Evolutionary conservation across 148 eudicot genomes (phyloP).

Genomic region (Pouteria glomerata): DNA sequence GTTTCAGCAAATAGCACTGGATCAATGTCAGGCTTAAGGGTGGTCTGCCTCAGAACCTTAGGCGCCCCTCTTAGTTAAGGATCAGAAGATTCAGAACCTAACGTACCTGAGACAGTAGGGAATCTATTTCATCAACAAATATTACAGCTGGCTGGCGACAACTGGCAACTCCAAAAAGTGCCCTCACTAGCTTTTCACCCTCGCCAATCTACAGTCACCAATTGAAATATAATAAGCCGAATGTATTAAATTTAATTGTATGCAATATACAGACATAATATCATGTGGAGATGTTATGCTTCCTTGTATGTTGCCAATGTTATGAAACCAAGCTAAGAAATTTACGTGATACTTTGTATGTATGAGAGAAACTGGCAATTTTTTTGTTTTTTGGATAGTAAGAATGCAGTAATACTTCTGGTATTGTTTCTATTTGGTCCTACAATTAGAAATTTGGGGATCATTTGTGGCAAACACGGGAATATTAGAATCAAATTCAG

Average conservation of each 20-base stretch:
- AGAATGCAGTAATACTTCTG: not conserved
- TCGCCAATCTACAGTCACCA: conserved; percentile 74
- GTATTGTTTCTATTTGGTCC: not conserved
- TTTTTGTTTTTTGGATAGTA: no score
- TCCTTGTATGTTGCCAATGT: not conserved
- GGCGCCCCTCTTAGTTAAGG: conserved; percentile 2
- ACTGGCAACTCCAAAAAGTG: conserved; percentile 97
- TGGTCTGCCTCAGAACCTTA: not conserved
- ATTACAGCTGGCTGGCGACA: conserved; percentile 99
- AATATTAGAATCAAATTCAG: not conserved
- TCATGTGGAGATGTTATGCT: no score
- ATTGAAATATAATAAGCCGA: conserved; percentile 1
- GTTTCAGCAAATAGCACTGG: not conserved
- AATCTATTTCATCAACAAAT: conserved; percentile 98
- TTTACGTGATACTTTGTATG: not conserved
- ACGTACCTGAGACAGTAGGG: conserved; percentile 91
- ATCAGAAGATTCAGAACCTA: conserved; percentile 5
- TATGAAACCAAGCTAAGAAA: not conserved
- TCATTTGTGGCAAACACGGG: not conserved
- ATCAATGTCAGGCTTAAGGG: not conserved
- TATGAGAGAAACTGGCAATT: not conserved
- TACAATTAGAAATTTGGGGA: not conserved
- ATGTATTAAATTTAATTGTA: not conserved
- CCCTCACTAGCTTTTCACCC: conserved; percentile 98
- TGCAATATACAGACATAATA: conserved; percentile 5